Base-by-base conservation (phyloP, 257 asterid species). In the Scutellaria galericulata region DNA sequence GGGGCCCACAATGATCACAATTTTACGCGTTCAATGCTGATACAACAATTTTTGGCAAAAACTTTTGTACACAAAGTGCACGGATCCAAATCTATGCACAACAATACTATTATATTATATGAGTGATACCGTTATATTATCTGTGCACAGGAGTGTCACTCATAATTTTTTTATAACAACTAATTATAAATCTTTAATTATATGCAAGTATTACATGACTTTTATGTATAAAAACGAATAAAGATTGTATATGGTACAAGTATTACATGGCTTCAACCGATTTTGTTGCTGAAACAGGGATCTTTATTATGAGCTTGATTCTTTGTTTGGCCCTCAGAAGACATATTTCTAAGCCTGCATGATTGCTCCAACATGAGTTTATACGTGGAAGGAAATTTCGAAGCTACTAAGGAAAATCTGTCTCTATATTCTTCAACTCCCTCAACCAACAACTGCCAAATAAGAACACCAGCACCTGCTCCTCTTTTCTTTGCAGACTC, bases 381-480 rank as follows among this genome's bases (percentile, higher is more conserved):
- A 75, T 75, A 75, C 3, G 75, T 75, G 0, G 75, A 48, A 22
- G 79, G 79, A 60, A 67, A 67, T 20, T 62, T 75, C 41, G 48
- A 52, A 4, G 79, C 75, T 9, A 75, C 57, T n/a, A 75, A 48
- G 27, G 79, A 75, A 39, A 75, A 75, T 2, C 14, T 45, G 55
- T 75, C 79, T 6, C 70, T 58, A 37, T 75, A 75, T 20, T 75
- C 70, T 58, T 75, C 79, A 12, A 75, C 79, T 59, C 79, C 79
- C 61, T 75, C 70, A 22, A 75, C 79, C 74, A 75, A 50, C 74
- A 75, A 67, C 79, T 75, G 79, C 79, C 79, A 75, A 7, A 75
- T 75, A 22, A 75, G 47, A 37, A 66, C 79, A 13, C 79, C 75
- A n/a, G 64, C 70, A 6, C 79, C 79, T 1, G 79, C 79, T 47